Evolutionary conservation across 176 grass and related monocot genomes (phyloP).

Genomic region (Hordeum marinum): DNA sequence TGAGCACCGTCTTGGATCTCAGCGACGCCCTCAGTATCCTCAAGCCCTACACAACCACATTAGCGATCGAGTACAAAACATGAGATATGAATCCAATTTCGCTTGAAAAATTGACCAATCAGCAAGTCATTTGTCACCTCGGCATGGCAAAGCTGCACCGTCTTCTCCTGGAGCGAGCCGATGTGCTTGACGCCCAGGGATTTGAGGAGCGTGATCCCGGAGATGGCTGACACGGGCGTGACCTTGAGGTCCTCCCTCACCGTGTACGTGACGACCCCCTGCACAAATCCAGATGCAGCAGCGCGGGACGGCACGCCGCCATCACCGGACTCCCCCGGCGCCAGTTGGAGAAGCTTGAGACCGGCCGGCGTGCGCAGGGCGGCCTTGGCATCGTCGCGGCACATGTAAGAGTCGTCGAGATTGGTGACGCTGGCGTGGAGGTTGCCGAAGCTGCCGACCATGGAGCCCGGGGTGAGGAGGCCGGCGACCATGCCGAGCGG

Average conservation of each 20-base stretch:
- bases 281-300: not conserved
- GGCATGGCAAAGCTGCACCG: not conserved
- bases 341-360: not conserved
- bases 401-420: constrained; percentile 15
- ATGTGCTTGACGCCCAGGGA: constrained; percentile 14
- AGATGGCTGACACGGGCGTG: constrained; percentile 39
- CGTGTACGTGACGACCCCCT: not conserved
- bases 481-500: not conserved
- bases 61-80: not conserved
- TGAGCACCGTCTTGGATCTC: constrained; percentile 38
- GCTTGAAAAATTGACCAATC: no score
- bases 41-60: constrained; percentile 14
- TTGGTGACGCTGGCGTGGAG: constrained; percentile 35
- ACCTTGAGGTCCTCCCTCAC: constrained; percentile 50
- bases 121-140: not conserved
- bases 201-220: constrained; percentile 33
- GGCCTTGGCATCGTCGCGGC: not conserved
- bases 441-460: constrained; percentile 28
- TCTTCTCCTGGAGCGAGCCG: constrained; percentile 26
- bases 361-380: not conserved
- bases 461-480: not conserved
- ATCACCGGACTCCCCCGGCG: no score
- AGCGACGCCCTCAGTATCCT: constrained; percentile 29
- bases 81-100: no score
- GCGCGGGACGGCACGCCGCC: not conserved